Evolutionary conservation across 2,329 filamentous ascomycete species (phyloP).

Genomic region (Trichoderma koningii): DNA sequence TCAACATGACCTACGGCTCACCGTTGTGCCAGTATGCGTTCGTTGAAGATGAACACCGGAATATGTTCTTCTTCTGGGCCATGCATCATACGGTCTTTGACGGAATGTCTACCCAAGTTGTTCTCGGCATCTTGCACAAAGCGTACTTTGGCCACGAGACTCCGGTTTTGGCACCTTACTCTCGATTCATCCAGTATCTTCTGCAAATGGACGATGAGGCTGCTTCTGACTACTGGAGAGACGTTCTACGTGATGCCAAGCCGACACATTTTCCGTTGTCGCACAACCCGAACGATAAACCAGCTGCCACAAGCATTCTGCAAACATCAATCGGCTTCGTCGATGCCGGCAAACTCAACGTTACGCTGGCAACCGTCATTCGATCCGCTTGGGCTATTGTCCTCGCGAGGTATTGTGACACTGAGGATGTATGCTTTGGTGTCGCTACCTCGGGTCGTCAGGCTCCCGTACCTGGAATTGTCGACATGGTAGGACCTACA

Average conservation of each 20-base stretch:
- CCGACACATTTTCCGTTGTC: neutral
- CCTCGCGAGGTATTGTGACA: constrained; percentile 41
- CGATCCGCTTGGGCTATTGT: constrained; percentile 28
- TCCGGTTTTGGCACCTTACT: neutral
- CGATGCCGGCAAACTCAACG: neutral
- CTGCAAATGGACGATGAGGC: neutral
- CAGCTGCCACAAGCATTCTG: neutral
- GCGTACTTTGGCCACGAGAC: neutral
- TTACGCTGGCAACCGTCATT: constrained; percentile 28
- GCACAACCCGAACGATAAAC: neutral
- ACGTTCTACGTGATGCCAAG: neutral
- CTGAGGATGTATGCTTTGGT: constrained; percentile 31
- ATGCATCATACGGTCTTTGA: constrained; percentile 22
- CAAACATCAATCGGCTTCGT: neutral
- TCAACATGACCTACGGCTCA: neutral
- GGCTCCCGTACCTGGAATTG: constrained; percentile 29
- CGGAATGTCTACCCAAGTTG: constrained; percentile 1
- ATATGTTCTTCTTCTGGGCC: neutral
- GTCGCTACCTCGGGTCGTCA: constrained; percentile 31
- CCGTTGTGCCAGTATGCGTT: neutral
- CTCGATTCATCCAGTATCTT: constrained; percentile 9
- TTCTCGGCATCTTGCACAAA: neutral
- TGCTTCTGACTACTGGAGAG: neutral
- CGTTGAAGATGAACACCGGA: neutral
- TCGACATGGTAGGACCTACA: constrained; percentile 30